Evolutionary conservation across 2,329 filamentous ascomycete genomes (phyloP).

Genomic region (Talaromyces sp.): DNA sequence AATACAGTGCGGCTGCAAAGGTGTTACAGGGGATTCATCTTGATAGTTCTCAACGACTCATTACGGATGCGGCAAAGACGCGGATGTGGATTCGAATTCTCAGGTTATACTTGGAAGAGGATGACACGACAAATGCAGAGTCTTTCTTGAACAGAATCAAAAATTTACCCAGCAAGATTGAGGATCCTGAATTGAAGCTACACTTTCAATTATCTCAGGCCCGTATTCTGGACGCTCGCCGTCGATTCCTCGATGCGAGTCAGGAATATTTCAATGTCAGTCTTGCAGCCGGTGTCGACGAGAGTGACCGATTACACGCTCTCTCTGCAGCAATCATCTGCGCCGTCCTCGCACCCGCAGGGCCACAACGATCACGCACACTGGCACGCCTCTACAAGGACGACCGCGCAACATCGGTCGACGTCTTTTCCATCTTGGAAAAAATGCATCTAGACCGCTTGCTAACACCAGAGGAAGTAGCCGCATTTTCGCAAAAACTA

Average conservation of each 20-base stretch:
- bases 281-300: slow-evolving; percentile 73
- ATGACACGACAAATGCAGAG: slow-evolving; percentile 82
- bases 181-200: slow-evolving; percentile 70
- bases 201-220: slow-evolving; percentile 91
- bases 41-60: slow-evolving; percentile 81
- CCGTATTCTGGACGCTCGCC: slow-evolving; percentile 85
- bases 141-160: slow-evolving; percentile 92
- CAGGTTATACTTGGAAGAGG: slow-evolving; percentile 88
- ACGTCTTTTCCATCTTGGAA: slow-evolving; percentile 85
- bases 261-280: slow-evolving; percentile 86
- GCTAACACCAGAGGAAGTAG: slow-evolving; percentile 76
- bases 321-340: slow-evolving; percentile 86
- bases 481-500: slow-evolving; percentile 77
- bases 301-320: slow-evolving; percentile 80
- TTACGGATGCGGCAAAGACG: slow-evolving; percentile 79
- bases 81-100: slow-evolving; percentile 91
- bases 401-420: slow-evolving; percentile 71
- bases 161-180: slow-evolving; percentile 76
- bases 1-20: slow-evolving; percentile 75
- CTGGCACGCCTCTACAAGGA: slow-evolving; percentile 90
- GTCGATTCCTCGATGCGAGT: slow-evolving; percentile 83
- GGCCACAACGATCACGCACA: slow-evolving; percentile 75
- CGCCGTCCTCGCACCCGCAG: slow-evolving; percentile 87
- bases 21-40: slow-evolving; percentile 80
- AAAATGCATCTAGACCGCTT: slow-evolving; percentile 96